Percentiles rank a stretch among this genome's conserved stretches.
phyloP scores from a whole-genome alignment of 2,329 filamentous ascomycete genomes.

The Monilinia aucupariae region DNA sequence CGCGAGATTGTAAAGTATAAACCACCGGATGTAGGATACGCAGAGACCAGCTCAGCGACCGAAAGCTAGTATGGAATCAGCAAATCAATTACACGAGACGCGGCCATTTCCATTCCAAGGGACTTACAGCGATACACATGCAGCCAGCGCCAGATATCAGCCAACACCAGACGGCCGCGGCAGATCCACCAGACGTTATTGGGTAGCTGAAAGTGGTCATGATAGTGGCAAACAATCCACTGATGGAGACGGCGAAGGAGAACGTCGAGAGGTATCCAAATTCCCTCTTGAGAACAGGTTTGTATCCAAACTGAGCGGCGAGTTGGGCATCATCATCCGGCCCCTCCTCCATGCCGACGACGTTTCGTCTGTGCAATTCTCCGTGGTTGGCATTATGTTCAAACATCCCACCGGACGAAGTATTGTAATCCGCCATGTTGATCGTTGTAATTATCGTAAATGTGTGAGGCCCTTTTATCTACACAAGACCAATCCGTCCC shows the following conservation, averaged over 20 bases:
- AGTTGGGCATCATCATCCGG: slow-evolving; percentile 33
- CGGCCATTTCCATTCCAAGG: not conserved
- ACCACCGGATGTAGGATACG: slow-evolving; percentile 49
- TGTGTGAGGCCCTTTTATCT: not conserved
- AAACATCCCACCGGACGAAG: slow-evolving; percentile 8
- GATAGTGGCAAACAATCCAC: slow-evolving; percentile 50
- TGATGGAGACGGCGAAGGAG: slow-evolving; percentile 55
- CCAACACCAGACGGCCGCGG: slow-evolving; percentile 54
- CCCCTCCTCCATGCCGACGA: slow-evolving; percentile 22
- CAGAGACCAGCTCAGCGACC: slow-evolving; percentile 26
- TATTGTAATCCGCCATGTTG: slow-evolving; percentile 11
- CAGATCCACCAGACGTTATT: slow-evolving; percentile 47
- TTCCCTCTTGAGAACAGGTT: slow-evolving; percentile 52
- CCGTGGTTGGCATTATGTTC: not conserved
- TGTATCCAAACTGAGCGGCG: slow-evolving; percentile 34
- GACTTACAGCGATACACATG: slow-evolving; percentile 46
- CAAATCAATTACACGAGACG: not conserved
- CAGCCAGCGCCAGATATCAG: slow-evolving; percentile 51
- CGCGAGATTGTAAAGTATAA: slow-evolving; percentile 53
- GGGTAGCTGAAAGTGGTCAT: slow-evolving; percentile 52
- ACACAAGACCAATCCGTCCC: not conserved
- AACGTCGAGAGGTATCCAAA: slow-evolving; percentile 55
- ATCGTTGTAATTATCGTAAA: not conserved
- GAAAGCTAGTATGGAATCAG: slow-evolving; percentile 36
- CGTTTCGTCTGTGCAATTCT: slow-evolving; percentile 4